A percentile compares a stretch with the other conserved stretches of the same genome.
Conservation (phyloP, 2,329 filamentous ascomycete species). For the Phaeomoniella chlamydospora region DNA sequence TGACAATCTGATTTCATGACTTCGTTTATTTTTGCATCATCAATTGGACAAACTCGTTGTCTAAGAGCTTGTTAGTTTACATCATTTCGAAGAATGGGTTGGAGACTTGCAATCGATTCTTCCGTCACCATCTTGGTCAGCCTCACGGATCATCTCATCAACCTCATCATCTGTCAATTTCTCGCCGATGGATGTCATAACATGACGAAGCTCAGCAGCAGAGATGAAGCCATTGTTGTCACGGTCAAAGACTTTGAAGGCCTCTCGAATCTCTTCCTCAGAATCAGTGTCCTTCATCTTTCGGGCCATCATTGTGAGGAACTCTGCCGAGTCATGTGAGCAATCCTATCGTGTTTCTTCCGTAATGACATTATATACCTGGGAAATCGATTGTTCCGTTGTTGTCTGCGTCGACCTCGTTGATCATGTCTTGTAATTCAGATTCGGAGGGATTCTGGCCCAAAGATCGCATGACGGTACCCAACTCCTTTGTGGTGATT, state of each 20-base stretch:
- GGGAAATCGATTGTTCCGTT: slow-evolving; percentile 87
- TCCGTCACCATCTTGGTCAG: slow-evolving; percentile 78
- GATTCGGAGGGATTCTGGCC: slow-evolving; percentile 84
- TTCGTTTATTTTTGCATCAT: slow-evolving; percentile 81
- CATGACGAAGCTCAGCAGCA: slow-evolving; percentile 72
- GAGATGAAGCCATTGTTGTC: slow-evolving; percentile 90
- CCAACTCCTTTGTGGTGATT: slow-evolving; percentile 83
- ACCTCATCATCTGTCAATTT: slow-evolving; percentile 85
- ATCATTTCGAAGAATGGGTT: slow-evolving; percentile 3
- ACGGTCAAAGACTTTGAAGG: slow-evolving; percentile 81
- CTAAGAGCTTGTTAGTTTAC: slow-evolving; percentile 29
- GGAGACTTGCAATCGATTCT: slow-evolving; percentile 63
- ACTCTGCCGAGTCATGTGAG: slow-evolving; percentile 41
- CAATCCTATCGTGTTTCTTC: neutral
- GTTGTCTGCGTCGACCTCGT: slow-evolving; percentile 85
- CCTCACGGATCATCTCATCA: slow-evolving; percentile 86
- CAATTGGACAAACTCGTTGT: slow-evolving; percentile 86
- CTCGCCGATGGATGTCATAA: slow-evolving; percentile 86
- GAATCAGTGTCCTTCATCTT: slow-evolving; percentile 93
- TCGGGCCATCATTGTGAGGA: slow-evolving; percentile 84
- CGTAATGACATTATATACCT: slow-evolving; percentile 38
- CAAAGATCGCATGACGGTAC: slow-evolving; percentile 80
- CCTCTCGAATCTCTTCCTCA: slow-evolving; percentile 79
- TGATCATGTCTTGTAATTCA: slow-evolving; percentile 87
- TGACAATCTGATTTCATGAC: slow-evolving; percentile 7